Evolutionary conservation across 2,329 filamentous ascomycete species (phyloP), one percentile per base, ranked within the genome.

Genomic region (Penicillium sp.): DNA sequence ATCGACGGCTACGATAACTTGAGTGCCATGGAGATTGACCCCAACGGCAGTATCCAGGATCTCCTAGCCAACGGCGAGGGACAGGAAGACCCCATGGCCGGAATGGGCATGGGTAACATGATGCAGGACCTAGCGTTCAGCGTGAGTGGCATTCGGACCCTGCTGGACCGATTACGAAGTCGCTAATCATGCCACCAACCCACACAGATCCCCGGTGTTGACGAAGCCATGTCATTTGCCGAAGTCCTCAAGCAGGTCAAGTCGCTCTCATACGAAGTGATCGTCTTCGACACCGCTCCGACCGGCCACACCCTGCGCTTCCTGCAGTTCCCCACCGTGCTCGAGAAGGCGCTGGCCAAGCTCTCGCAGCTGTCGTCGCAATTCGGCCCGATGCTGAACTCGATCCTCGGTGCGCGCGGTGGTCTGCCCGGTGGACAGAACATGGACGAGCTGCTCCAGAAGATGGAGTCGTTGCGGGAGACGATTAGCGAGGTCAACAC

Each of bases 161-260:
- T 10, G 35, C 8, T 38, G n/a, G 35, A 20, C 20, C 25, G 13
- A 16, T 43, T 14, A 33, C 27, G 18, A n/a, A 30, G 38, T 38
- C 48, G 8, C 20, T 47, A 31, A 36, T 54, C 8, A 24, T 35
- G 28, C 27, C 16, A 22, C 24, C 18, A 33, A 33, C 20, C 27
- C 14, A 11, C 18, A 16, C 39, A 95, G 90, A 99, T 99, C 57
- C 94, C 94, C 16, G 94, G 94, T 76, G 95, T 99, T 57, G 94
- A 99, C 71, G 94, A 99, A 76, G 94, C 94, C 73, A 99, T 99
- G 94, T 96, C 92, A 51, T 99, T 99, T 70, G 94, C 94, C 71
- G 94, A 99, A 78, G 94, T 99, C 59, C 83, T 99, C 67, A 99
- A 99, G 76, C 94, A 99, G 76, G 94, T 99, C 78, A 97, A 97